Conservation (phyloP, 768 basidiomycete genomes). For the Pilatotrama ljubarskyi region DNA sequence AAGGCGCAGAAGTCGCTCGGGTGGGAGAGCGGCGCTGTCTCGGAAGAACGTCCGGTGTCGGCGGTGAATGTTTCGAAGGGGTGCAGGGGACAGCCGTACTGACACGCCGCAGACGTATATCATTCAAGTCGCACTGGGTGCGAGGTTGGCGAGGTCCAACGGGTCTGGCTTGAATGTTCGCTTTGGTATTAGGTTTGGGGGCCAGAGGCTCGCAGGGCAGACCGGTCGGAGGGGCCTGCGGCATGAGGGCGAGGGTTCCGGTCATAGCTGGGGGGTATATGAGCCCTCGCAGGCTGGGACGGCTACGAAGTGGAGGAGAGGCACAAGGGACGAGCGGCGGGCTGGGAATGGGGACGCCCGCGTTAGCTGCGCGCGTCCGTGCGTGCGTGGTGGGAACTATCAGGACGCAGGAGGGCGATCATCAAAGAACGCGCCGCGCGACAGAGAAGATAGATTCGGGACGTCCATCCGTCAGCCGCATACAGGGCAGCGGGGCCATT, state of each 20-base stretch:
- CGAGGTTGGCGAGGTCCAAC: conserved; percentile 11
- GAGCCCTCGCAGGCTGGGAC: background rate
- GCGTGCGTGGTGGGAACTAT: conserved; percentile 11
- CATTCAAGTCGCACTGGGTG: conserved; percentile 12
- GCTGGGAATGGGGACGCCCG: background rate
- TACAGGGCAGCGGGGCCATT: background rate
- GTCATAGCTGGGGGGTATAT: background rate
- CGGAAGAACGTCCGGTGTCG: conserved; percentile 12
- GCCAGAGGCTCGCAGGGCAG: background rate
- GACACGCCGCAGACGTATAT: conserved; percentile 14
- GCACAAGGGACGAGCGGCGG: conserved; percentile 6
- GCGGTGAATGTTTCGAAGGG: conserved; percentile 17
- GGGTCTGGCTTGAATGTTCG: conserved; percentile 4
- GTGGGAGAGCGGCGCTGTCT: conserved; percentile 10
- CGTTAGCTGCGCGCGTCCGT: conserved; percentile 8
- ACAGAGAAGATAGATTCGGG: conserved; percentile 18
- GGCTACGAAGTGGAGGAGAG: background rate
- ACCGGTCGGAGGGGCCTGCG: conserved; percentile 5
- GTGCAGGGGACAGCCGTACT: conserved; percentile 12
- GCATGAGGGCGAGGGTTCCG: conserved; percentile 9
- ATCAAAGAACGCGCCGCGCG: conserved; percentile 10
- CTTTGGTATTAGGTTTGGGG: background rate
- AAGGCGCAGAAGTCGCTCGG: conserved; percentile 4
- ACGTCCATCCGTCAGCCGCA: conserved; percentile 9
- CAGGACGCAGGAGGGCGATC: conserved; percentile 11